Conservation (phyloP, 768 basidiomycete species). For the Suillus paluster region DNA sequence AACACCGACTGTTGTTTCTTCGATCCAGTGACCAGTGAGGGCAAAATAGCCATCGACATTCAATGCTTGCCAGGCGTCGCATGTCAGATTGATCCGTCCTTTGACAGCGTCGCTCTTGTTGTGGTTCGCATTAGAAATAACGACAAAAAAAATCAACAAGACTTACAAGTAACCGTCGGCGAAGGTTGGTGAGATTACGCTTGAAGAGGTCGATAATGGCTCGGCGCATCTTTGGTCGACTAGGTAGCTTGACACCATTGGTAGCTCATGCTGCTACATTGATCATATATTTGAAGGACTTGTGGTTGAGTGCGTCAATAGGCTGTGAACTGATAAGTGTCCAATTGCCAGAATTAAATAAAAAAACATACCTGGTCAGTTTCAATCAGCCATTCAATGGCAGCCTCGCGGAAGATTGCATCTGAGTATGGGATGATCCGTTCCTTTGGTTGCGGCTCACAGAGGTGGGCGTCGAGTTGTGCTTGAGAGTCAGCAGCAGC, state of each 20-base stretch:
- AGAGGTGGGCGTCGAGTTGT: neutral
- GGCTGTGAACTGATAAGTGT: conserved; percentile 25
- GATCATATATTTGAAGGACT: conserved; percentile 14
- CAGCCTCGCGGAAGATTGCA: conserved; percentile 29
- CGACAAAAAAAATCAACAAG: neutral
- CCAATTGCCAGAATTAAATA: neutral
- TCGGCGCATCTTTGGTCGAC: neutral
- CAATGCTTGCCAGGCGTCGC: conserved; percentile 44
- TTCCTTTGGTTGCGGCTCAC: conserved; percentile 13
- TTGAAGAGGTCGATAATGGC: conserved; percentile 9
- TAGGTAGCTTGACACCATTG: conserved; percentile 30
- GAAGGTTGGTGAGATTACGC: conserved; percentile 1
- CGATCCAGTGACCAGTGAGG: conserved; percentile 43
- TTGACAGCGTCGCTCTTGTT: conserved; percentile 18
- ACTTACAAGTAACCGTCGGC: neutral
- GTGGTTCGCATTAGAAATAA: neutral
- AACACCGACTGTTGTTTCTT: conserved; percentile 23
- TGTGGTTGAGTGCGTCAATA: conserved; percentile 39
- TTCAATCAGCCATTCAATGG: conserved; percentile 41
- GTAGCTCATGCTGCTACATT: conserved; percentile 42
- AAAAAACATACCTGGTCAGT: conserved; percentile 41
- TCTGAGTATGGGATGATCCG: conserved; percentile 34
- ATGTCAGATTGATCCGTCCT: conserved; percentile 37
- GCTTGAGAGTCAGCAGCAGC: neutral
- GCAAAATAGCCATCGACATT: conserved; percentile 43